A percentile compares a stretch with the other conserved stretches of the same genome.
phyloP scores from a whole-genome alignment of 2,329 filamentous ascomycete genomes.

The Exophiala mesophila region DNA sequence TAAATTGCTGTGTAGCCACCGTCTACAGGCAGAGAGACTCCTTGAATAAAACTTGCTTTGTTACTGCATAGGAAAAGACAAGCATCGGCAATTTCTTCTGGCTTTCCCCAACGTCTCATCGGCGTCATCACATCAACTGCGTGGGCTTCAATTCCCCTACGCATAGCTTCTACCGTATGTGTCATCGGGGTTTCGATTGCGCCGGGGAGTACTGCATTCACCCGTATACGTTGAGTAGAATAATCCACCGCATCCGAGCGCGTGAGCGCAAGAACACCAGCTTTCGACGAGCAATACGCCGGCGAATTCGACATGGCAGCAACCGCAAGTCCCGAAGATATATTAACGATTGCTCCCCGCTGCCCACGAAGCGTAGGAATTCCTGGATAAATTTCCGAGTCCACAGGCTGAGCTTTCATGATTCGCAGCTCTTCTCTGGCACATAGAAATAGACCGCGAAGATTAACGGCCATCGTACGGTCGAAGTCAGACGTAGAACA shows the following conservation, averaged over 20 bases:
- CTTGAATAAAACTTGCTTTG: conserved; percentile 49
- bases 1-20: conserved; percentile 46
- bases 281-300: conserved; percentile 44
- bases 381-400: conserved; percentile 2
- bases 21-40: conserved; percentile 49
- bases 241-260: conserved; percentile 43
- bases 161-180: conserved; percentile 36
- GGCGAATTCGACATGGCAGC: not conserved
- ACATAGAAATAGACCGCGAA: conserved; percentile 43
- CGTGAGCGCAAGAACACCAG: conserved; percentile 43
- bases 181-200: conserved; percentile 46
- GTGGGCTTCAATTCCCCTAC: conserved; percentile 30
- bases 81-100: conserved; percentile 47
- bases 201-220: conserved; percentile 40
- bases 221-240: conserved; percentile 37
- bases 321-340: conserved; percentile 1
- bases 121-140: conserved; percentile 44
- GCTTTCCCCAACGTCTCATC: conserved; percentile 48
- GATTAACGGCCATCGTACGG: conserved; percentile 57
- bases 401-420: conserved; percentile 1
- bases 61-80: conserved; percentile 48
- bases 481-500: conserved; percentile 57
- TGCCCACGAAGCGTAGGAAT: conserved; percentile 1
- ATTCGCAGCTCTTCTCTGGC: conserved; percentile 1
- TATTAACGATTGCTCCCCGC: conserved; percentile 23